phyloP scores from a whole-genome alignment of 2,329 filamentous ascomycete species.

The Cercospora zeae-maydis region DNA sequence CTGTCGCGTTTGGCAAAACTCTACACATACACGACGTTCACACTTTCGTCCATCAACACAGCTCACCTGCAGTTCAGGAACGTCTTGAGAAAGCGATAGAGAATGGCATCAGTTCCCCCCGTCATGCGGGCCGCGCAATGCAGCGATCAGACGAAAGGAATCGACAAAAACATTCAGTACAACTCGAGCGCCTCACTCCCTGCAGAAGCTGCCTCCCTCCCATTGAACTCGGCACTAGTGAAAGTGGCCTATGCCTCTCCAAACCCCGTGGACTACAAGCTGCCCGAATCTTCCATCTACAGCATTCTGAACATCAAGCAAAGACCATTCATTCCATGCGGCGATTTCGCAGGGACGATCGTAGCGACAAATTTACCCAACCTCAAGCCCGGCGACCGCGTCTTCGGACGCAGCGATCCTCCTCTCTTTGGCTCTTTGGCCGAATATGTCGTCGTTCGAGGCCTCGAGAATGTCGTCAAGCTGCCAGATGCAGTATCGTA shows the following conservation, averaged over 20 bases:
- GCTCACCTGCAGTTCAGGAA: not conserved
- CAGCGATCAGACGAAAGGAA: constrained; percentile 28
- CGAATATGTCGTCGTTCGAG: constrained; percentile 36
- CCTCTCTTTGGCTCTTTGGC: constrained; percentile 38
- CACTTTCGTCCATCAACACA: not conserved
- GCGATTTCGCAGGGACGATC: constrained; percentile 54
- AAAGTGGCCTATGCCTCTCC: constrained; percentile 44
- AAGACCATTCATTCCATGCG: constrained; percentile 45
- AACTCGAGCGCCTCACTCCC: constrained; percentile 30
- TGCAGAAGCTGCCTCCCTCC: constrained; percentile 21
- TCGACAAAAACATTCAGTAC: constrained; percentile 37
- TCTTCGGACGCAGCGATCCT: constrained; percentile 39
- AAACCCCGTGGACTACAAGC: constrained; percentile 53
- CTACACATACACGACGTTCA: not conserved
- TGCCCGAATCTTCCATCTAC: constrained; percentile 43
- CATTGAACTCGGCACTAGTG: constrained; percentile 41
- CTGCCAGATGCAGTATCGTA: constrained; percentile 37
- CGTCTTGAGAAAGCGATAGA: too few species aligned
- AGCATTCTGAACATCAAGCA: constrained; percentile 36
- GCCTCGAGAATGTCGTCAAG: constrained; percentile 24
- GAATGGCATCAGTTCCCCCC: not conserved
- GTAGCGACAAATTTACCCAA: constrained; percentile 34
- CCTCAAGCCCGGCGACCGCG: constrained; percentile 39
- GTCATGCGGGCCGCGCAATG: constrained; percentile 34
- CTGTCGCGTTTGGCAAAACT: too few species aligned